Evolutionary conservation across 768 basidiomycete species (phyloP).

Genomic region (Megacollybia marginata): DNA sequence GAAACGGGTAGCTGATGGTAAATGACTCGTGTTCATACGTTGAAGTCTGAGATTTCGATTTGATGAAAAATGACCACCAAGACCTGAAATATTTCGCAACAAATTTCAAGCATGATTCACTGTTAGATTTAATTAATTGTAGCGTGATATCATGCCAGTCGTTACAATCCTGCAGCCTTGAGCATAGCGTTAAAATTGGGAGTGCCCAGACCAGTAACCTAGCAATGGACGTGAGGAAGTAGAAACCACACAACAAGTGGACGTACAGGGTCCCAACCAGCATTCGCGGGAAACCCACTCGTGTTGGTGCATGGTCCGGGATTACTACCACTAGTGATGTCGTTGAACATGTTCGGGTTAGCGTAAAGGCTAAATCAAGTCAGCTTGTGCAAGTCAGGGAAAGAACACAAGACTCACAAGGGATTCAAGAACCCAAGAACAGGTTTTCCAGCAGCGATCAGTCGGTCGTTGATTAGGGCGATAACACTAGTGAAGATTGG

Average conservation of each 20-base stretch:
- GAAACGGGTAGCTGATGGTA: too few species aligned
- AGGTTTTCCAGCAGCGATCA: not conserved
- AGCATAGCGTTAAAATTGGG: not conserved
- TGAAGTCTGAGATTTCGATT: too few species aligned
- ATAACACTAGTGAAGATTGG: not conserved
- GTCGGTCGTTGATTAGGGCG: not conserved
- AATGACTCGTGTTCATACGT: too few species aligned
- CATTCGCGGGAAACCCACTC: not conserved
- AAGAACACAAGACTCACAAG: not conserved
- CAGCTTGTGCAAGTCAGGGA: too few species aligned
- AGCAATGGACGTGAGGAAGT: not conserved
- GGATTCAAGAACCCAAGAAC: not conserved
- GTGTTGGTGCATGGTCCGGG: not conserved
- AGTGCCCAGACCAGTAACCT: not conserved
- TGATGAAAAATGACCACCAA: too few species aligned
- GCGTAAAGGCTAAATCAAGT: too few species aligned
- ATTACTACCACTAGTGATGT: not conserved
- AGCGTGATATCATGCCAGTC: too few species aligned
- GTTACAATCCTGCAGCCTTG: too few species aligned
- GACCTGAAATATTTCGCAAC: too few species aligned
- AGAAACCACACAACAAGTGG: not conserved
- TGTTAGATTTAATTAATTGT: too few species aligned
- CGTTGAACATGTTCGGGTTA: not conserved
- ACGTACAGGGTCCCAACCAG: not conserved
- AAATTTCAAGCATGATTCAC: too few species aligned